Evolutionary conservation across 176 grass and related monocot genomes (phyloP).

Genomic region (Lolium perenne): DNA sequence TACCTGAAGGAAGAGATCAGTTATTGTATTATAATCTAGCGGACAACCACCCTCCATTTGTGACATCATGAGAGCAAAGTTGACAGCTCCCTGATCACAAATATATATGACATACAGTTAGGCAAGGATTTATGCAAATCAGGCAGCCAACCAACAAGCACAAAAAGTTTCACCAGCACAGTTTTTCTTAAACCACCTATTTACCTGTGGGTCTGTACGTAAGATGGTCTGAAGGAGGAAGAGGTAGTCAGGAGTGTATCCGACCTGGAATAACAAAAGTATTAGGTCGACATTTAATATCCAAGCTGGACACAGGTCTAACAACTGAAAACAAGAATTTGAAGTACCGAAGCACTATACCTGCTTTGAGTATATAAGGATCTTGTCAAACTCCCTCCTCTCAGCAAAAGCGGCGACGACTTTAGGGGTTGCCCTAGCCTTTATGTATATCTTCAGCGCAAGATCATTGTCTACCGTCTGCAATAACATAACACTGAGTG

Average conservation of each 20-base stretch:
- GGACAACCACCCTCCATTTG: constrained; percentile 98
- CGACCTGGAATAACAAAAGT: constrained; percentile 69
- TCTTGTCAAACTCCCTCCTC: constrained; percentile 92
- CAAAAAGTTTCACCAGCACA: not conserved
- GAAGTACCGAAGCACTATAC: constrained; percentile 44
- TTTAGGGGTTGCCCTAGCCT: constrained; percentile 98
- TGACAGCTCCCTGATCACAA: constrained; percentile 73
- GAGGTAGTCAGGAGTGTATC: constrained; percentile 97
- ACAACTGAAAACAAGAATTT: constrained; percentile 12
- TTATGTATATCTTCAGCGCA: constrained; percentile 98
- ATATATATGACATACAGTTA: constrained; percentile 20
- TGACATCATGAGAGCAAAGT: constrained; percentile 99
- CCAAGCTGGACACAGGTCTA: constrained; percentile 37
- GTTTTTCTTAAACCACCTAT: constrained; percentile 26
- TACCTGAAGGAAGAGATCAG: constrained; percentile 98
- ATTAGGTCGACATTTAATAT: constrained; percentile 33
- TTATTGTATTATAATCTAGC: constrained; percentile 93
- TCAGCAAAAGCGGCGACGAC: constrained; percentile 99
- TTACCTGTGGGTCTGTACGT: constrained; percentile 94
- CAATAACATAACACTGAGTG: constrained; percentile 22
- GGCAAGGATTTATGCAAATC: constrained; percentile 30
- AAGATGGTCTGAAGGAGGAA: constrained; percentile 97
- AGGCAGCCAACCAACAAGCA: constrained; percentile 31
- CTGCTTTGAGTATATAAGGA: constrained; percentile 98
- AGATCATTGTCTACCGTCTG: constrained; percentile 99